Evolutionary conservation across 768 basidiomycete genomes (phyloP).

Genomic region (Suillus discolor): DNA sequence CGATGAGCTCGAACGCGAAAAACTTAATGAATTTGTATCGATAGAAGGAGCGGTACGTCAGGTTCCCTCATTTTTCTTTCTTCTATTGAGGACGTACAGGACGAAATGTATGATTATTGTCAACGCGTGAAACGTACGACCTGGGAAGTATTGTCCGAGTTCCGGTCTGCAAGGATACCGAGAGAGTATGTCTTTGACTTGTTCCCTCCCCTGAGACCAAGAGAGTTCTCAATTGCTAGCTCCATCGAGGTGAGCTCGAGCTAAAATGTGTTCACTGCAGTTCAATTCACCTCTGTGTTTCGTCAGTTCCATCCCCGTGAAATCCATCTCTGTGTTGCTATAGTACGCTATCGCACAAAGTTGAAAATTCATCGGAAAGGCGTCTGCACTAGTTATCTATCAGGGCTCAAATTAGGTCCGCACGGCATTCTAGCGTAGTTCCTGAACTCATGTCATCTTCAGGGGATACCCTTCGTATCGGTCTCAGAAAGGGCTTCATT

Average conservation of each 20-base stretch:
- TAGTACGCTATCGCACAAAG: conserved; percentile 87
- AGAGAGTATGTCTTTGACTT: conserved; percentile 87
- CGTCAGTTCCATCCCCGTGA: conserved; percentile 57
- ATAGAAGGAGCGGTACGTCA: conserved; percentile 65
- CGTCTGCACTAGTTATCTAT: conserved; percentile 81
- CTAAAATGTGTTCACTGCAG: not conserved
- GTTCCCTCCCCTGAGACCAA: conserved; percentile 82
- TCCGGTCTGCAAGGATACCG: conserved; percentile 70
- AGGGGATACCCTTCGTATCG: conserved; percentile 46
- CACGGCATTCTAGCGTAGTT: not conserved
- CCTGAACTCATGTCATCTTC: not conserved
- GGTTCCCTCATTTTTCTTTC: not conserved
- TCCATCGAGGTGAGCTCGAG: conserved; percentile 49
- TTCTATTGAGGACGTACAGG: conserved; percentile 47
- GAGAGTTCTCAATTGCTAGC: conserved; percentile 93
- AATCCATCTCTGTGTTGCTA: conserved; percentile 88
- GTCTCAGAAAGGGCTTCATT: no score
- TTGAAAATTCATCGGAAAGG: conserved; percentile 80
- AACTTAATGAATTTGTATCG: conserved; percentile 80
- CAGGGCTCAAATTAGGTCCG: conserved; percentile 60
- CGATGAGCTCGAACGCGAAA: conserved; percentile 80
- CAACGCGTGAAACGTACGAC: conserved; percentile 80
- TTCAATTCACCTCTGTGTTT: not conserved
- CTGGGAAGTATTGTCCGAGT: conserved; percentile 84
- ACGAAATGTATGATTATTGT: conserved; percentile 90